These are phyloP conservation scores for Senna tora DNA, from an alignment of 306 rosid genomes.

Conservation along the genomic window DNA sequence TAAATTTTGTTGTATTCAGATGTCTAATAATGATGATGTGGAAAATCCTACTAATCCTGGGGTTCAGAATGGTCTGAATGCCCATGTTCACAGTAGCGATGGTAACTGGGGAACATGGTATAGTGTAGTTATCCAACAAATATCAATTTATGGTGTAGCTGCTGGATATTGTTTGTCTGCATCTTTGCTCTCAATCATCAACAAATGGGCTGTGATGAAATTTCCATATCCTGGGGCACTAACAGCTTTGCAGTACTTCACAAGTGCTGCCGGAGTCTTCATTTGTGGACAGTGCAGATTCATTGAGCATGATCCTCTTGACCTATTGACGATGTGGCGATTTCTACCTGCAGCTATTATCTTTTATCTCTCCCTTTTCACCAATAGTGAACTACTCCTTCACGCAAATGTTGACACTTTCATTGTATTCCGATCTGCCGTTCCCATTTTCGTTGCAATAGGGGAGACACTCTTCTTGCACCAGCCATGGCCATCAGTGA, in stretches of 20 bases:
- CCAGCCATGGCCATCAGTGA: slow-evolving; percentile 77
- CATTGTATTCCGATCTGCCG: slow-evolving; percentile 77
- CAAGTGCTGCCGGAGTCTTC: slow-evolving; percentile 79
- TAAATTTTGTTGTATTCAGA: slow-evolving; percentile 41
- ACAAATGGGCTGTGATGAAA: slow-evolving; percentile 93
- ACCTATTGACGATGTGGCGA: slow-evolving; percentile 76
- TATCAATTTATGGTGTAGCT: slow-evolving; percentile 76
- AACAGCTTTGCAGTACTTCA: slow-evolving; percentile 84
- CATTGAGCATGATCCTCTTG: slow-evolving; percentile 63
- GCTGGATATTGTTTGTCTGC: slow-evolving; percentile 92
- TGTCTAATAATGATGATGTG: slow-evolving; percentile 47
- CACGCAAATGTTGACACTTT: slow-evolving; percentile 96
- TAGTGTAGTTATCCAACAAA: slow-evolving; percentile 45
- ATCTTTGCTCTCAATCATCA: slow-evolving; percentile 82
- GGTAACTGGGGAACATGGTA: slow-evolving; percentile 52
- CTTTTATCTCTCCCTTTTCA: slow-evolving; percentile 81
- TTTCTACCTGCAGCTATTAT: slow-evolving; percentile 81
- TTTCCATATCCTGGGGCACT: slow-evolving; percentile 93
- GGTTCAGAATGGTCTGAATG: slow-evolving; percentile 39
- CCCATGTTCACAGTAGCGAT: slow-evolving; percentile 24
- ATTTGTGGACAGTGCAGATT: slow-evolving; percentile 60
- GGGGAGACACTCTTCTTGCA: slow-evolving; percentile 82
- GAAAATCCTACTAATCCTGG: slow-evolving; percentile 49
- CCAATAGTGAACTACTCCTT: slow-evolving; percentile 82
- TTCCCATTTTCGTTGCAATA: slow-evolving; percentile 79